Evolutionary conservation across 2,329 filamentous ascomycete species (phyloP).

Genomic region (Neurospora sp.): DNA sequence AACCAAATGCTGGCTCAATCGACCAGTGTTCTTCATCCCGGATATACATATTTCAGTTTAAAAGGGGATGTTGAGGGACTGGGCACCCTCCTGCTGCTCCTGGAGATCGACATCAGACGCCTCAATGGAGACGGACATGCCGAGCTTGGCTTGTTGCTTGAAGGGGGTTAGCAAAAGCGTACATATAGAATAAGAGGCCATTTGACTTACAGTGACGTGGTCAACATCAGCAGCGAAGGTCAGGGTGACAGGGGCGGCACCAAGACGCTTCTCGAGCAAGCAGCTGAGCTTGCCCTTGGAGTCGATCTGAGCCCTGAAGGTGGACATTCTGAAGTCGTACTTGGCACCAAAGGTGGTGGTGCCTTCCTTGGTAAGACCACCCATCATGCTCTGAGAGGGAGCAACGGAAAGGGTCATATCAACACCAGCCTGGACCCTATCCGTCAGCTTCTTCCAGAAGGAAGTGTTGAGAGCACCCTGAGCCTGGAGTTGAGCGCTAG

Average conservation of each 20-base stretch:
- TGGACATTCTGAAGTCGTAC: slow-evolving; percentile 94
- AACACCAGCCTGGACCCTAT: slow-evolving; percentile 92
- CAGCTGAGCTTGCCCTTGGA: slow-evolving; percentile 89
- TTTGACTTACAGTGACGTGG: slow-evolving; percentile 72
- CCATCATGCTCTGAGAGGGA: slow-evolving; percentile 60
- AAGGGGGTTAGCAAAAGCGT: slow-evolving; percentile 19
- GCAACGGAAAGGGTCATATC: slow-evolving; percentile 85
- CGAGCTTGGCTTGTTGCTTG: slow-evolving; percentile 90
- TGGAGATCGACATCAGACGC: slow-evolving; percentile 75
- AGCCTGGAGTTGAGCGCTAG: slow-evolving; percentile 78
- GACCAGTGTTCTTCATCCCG: background rate
- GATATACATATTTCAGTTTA: slow-evolving; percentile 29
- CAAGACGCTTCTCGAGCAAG: slow-evolving; percentile 85
- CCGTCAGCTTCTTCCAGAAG: slow-evolving; percentile 88
- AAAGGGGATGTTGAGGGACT: slow-evolving; percentile 54
- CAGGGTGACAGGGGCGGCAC: slow-evolving; percentile 77
- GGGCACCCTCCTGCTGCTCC: slow-evolving; percentile 65
- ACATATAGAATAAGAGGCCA: background rate
- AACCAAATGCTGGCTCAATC: slow-evolving; percentile 2
- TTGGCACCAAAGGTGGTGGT: slow-evolving; percentile 88
- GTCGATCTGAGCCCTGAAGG: slow-evolving; percentile 92
- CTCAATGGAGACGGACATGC: slow-evolving; percentile 87
- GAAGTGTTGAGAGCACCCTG: slow-evolving; percentile 82
- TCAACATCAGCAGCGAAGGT: slow-evolving; percentile 96
- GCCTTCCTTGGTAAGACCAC: slow-evolving; percentile 71